phyloP scores from a whole-genome alignment of 1,284 basidiomycete genomes.

The Chalciporus sp. region DNA sequence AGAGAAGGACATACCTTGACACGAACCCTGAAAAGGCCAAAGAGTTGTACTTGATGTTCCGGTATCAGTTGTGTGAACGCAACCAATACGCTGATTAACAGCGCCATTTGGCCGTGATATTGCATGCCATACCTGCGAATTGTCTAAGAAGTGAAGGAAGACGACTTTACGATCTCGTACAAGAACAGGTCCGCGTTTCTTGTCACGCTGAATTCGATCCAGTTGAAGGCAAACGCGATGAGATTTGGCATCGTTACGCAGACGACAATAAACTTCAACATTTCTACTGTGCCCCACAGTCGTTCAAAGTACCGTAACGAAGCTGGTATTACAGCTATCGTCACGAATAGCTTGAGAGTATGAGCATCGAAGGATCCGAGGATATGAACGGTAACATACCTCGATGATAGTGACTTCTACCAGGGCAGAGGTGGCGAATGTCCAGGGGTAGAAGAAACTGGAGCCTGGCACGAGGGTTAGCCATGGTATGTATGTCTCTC shows the following conservation, averaged over 20 bases:
- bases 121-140: conserved; percentile 75
- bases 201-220: conserved; percentile 75
- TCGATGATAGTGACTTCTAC: conserved; percentile 86
- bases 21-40: conserved; percentile 83
- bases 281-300: conserved; percentile 89
- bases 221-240: conserved; percentile 82
- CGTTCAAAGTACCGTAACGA: conserved; percentile 90
- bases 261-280: conserved; percentile 82
- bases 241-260: conserved; percentile 84
- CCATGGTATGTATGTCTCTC: conserved; percentile 61
- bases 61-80: conserved; percentile 98
- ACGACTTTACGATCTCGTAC: conserved; percentile 50
- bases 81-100: conserved; percentile 91
- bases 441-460: conserved; percentile 91
- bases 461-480: conserved; percentile 85
- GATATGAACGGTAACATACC: conserved; percentile 49
- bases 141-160: conserved; percentile 11
- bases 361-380: conserved; percentile 18
- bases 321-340: conserved; percentile 79
- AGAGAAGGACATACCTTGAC: conserved; percentile 73
- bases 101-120: conserved; percentile 90
- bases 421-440: conserved; percentile 83
- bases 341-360: conserved; percentile 66
- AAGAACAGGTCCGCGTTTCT: conserved; percentile 70
- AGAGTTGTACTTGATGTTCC: conserved; percentile 94